Conservation (phyloP, 306 rosid genomes). For the Arachis stenosperma region DNA sequence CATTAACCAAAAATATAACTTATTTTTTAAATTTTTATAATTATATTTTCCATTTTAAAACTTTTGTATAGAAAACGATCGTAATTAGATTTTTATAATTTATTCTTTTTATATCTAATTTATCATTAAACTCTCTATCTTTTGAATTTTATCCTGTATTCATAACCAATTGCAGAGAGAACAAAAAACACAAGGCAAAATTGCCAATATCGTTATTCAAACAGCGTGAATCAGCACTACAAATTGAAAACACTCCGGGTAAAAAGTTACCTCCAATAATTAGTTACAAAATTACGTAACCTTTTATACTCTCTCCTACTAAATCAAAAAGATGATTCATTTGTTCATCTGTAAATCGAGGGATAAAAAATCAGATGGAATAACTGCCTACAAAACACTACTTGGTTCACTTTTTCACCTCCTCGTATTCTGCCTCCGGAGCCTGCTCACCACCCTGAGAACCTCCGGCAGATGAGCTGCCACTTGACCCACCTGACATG, state of each 20-base stretch:
- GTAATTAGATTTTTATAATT: too few relatives aligned
- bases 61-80: too few relatives aligned
- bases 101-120: too few relatives aligned
- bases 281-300: constrained; percentile 44
- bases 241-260: constrained; percentile 21
- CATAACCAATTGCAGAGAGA: background rate
- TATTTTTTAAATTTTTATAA: too few relatives aligned
- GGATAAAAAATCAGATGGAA: constrained; percentile 6
- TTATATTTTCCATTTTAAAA: too few relatives aligned
- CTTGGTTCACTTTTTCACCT: constrained; percentile 71
- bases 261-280: constrained; percentile 33
- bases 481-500: constrained; percentile 71
- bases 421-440: constrained; percentile 86
- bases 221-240: constrained; percentile 15
- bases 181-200: constrained; percentile 3
- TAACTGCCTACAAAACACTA: background rate
- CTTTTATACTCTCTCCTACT: constrained; percentile 3
- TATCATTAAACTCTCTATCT: too few relatives aligned
- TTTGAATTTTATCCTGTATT: too few relatives aligned
- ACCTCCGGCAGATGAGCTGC: constrained; percentile 58
- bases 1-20: too few relatives aligned
- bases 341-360: constrained; percentile 1
- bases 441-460: constrained; percentile 83
- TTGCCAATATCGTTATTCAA: constrained; percentile 3
- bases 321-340: background rate